phyloP scores from a whole-genome alignment of 495 filamentous ascomycete genomes.

The Lasiosphaeria hispida region DNA sequence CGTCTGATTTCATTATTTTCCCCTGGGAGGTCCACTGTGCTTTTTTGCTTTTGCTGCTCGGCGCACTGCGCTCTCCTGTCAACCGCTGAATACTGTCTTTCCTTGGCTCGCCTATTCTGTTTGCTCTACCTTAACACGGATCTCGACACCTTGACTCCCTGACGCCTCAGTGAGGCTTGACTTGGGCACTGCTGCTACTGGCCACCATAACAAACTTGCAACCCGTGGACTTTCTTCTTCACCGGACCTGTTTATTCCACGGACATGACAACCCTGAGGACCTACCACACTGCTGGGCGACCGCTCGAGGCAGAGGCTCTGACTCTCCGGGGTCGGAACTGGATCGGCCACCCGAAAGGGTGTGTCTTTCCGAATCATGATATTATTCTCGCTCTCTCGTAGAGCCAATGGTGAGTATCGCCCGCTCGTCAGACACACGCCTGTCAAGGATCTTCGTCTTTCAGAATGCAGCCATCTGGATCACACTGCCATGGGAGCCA shows the following conservation, averaged over 20 bases:
- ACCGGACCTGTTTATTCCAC: constrained; percentile 1
- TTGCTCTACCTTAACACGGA: neutral
- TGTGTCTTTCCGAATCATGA: neutral
- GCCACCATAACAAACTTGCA: constrained; percentile 1
- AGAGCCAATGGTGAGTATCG: constrained; percentile 22
- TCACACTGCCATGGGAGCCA: constrained; percentile 1
- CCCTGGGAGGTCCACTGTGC: constrained; percentile 34
- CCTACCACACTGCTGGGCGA: constrained; percentile 2
- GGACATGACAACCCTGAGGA: constrained; percentile 1
- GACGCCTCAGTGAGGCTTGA: constrained; percentile 28
- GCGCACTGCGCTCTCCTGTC: constrained; percentile 21
- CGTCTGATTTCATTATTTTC: constrained; percentile 31
- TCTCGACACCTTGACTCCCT: neutral
- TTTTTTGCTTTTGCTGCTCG: constrained; percentile 18
- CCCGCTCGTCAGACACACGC: constrained; percentile 11
- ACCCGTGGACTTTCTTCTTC: constrained; percentile 6
- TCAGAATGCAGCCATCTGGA: constrained; percentile 2
- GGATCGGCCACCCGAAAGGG: constrained; percentile 6
- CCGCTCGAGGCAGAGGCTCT: constrained; percentile 4
- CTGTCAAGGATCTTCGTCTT: constrained; percentile 10
- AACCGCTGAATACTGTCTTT: constrained; percentile 30
- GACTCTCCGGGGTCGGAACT: constrained; percentile 7
- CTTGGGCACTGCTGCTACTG: neutral
- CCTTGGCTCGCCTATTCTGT: neutral
- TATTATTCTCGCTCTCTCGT: constrained; percentile 13